Base-by-base conservation (phyloP, 164 flowering plant species). In the Nelumbo lutea region DNA sequence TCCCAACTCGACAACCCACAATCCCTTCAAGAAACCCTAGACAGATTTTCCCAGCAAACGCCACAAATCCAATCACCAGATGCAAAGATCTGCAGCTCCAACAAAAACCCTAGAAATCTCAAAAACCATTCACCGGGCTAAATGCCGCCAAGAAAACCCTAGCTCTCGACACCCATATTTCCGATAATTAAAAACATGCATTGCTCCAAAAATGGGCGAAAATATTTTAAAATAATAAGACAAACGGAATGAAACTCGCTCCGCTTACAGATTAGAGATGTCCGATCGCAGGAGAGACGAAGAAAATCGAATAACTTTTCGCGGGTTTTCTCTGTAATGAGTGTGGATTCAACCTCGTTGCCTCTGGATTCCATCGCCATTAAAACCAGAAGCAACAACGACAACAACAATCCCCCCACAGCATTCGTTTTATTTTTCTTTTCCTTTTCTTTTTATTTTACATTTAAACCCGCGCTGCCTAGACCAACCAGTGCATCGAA, bases 311-410 rank as follows among this genome's bases (percentile, higher is more conserved):
- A 41, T 14, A 60, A 7, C 45, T 60, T 60, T 41, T 60, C 62
- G 45, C 40, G 2, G n/a, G 62, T 11, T 9, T 60, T 41, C 62
- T 2, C 6, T 57, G 59, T 4, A 8, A 27, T 3, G 59, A 15
- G 40, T 4, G 40, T 15, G 40, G 59, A 57, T 57, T 15, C 40
- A 5, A 4, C 8, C 9, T 5, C 62, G 13, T 41, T 9, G 62
- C 45, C n/a, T 60, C 45, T 60, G 62, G 62, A 41, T 41, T 60
- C 45, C 62, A 42, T 60, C 45, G 62, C 62, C 62, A 60, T 60
- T 46, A 41, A 42, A 60, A 59, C 62, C 45, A 60, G 43, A 60
- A 60, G 40, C n/a, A 60, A 60, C 45, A 42, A 10, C n/a, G 42
- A 40, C n/a, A 60, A 42, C 11, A 41, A 41, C 62, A 2, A 42